Evolutionary conservation across 1,284 basidiomycete genomes (phyloP).

Genomic region (Tetrapyrgos nigripes): DNA sequence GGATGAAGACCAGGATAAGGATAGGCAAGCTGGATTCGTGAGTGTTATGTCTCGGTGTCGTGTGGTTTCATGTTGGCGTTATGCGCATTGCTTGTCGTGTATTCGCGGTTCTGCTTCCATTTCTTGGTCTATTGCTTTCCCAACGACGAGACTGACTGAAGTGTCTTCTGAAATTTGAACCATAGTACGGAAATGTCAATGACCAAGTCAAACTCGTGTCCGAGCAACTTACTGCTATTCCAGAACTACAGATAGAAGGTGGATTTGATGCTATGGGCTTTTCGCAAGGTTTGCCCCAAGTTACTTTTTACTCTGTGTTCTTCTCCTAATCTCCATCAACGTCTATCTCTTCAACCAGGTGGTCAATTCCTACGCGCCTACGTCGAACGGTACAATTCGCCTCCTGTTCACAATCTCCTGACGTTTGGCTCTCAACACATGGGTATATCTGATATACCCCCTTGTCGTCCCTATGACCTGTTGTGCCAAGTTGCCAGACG

Average conservation of each 20-base stretch:
- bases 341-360: constrained; percentile 42
- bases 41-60: constrained; percentile 36
- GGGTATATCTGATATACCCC: constrained; percentile 85
- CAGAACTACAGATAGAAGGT: constrained; percentile 62
- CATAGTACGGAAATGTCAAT: constrained; percentile 84
- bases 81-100: not conserved
- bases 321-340: not conserved
- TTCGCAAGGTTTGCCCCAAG: constrained; percentile 71
- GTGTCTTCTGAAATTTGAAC: not conserved
- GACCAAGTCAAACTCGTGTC: constrained; percentile 73
- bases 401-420: constrained; percentile 84
- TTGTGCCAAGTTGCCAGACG: constrained; percentile 79
- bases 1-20: constrained; percentile 69
- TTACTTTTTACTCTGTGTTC: not conserved
- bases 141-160: no score
- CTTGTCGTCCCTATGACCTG: constrained; percentile 74
- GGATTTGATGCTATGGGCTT: constrained; percentile 95
- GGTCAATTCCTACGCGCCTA: constrained; percentile 94
- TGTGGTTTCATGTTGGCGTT: not conserved
- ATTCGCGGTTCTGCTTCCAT: no score
- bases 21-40: constrained; percentile 84
- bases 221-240: constrained; percentile 69
- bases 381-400: constrained; percentile 83
- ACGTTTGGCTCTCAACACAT: constrained; percentile 89
- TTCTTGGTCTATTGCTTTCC: no score